phyloP scores from a whole-genome alignment of 2,329 filamentous ascomycete species.

The Penicillium sp. region DNA sequence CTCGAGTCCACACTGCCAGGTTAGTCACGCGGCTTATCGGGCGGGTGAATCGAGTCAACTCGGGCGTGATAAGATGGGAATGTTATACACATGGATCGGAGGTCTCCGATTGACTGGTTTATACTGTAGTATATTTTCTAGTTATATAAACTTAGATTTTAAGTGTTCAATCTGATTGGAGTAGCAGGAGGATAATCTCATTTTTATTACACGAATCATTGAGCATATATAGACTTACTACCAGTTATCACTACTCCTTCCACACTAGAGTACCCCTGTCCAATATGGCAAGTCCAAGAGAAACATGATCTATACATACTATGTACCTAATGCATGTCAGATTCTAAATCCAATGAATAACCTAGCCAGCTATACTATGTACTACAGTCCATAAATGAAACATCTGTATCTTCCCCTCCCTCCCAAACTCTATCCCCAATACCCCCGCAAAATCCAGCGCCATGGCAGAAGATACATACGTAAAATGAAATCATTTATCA shows the following conservation, averaged over 20 bases:
- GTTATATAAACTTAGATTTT: no score
- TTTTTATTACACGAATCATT: no score
- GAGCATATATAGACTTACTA: no score
- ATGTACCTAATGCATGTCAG: neutral
- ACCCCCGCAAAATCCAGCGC: constrained; percentile 7
- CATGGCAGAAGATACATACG: constrained; percentile 6
- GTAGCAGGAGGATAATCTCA: no score
- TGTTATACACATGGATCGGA: constrained; percentile 15
- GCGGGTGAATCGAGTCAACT: constrained; percentile 11
- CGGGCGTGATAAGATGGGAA: constrained; percentile 17
- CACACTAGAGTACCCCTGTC: neutral
- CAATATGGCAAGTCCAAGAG: constrained; percentile 14
- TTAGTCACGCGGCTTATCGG: neutral
- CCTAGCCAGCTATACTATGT: no score
- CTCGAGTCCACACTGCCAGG: neutral
- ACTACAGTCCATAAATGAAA: neutral
- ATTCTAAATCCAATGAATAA: neutral
- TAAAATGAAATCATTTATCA: constrained; percentile 14
- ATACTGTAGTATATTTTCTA: no score
- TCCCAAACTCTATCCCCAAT: constrained; percentile 10
- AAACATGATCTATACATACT: neutral
- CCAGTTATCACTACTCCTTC: neutral
- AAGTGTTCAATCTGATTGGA: no score
- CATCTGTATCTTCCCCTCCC: no score
- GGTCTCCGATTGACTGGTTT: constrained; percentile 14